Conservation (phyloP, 495 filamentous ascomycete genomes). For the Neurospora sp. region DNA sequence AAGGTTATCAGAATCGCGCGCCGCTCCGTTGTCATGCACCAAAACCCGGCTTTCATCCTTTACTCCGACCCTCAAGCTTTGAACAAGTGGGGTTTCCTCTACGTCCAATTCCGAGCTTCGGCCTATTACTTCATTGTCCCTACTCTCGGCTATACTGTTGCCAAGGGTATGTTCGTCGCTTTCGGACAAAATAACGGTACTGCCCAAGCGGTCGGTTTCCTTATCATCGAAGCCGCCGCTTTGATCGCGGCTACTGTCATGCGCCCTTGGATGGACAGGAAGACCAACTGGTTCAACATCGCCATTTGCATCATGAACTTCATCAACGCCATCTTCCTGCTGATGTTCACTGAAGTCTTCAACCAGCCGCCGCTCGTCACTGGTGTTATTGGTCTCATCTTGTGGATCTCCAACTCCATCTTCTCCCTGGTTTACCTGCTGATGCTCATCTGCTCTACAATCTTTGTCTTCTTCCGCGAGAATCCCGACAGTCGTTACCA, state of each 20-base stretch:
- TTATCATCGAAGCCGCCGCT: constrained; percentile 75
- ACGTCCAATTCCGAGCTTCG: constrained; percentile 93
- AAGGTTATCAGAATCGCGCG: constrained; percentile 88
- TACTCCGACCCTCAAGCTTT: constrained; percentile 89
- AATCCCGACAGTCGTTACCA: constrained; percentile 95
- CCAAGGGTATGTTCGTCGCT: constrained; percentile 88
- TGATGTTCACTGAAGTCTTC: constrained; percentile 77
- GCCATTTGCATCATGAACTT: constrained; percentile 86
- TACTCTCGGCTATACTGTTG: constrained; percentile 61
- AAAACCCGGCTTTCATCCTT: constrained; percentile 94
- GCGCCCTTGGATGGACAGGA: constrained; percentile 98
- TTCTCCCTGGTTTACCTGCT: constrained; percentile 79
- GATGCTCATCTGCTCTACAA: constrained; percentile 77
- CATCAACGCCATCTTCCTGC: constrained; percentile 74
- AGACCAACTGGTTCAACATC: constrained; percentile 96
- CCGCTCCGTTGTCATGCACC: constrained; percentile 85
- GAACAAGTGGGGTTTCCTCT: constrained; percentile 98
- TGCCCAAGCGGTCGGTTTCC: constrained; percentile 72
- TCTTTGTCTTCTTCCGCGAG: constrained; percentile 80
- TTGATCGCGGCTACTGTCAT: constrained; percentile 72
- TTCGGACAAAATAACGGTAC: constrained; percentile 64
- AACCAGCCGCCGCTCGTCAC: constrained; percentile 82
- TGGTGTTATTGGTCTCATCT: constrained; percentile 89
- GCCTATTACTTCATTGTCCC: constrained; percentile 97
- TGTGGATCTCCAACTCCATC: constrained; percentile 83